These are phyloP conservation scores for Neonectria magnoliae DNA, from an alignment of 2,329 filamentous ascomycete species.

Conservation along the genomic window DNA sequence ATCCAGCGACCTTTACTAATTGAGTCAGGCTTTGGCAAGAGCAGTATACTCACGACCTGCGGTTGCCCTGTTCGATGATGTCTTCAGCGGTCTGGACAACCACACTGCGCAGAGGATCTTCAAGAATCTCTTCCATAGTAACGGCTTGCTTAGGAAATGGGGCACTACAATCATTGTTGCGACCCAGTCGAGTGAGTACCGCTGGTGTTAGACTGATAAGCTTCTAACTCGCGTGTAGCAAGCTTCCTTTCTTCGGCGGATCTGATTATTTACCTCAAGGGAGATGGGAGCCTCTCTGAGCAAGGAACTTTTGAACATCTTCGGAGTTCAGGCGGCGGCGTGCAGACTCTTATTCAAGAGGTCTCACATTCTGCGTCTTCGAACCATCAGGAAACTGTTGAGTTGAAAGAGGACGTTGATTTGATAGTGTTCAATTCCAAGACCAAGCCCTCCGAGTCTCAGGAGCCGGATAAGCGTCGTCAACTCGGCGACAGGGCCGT, in stretches of 20 bases:
- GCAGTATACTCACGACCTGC: constrained; percentile 49
- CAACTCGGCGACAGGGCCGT: constrained; percentile 44
- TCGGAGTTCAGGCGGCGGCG: constrained; percentile 17
- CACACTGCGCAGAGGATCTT: constrained; percentile 48
- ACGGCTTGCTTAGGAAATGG: constrained; percentile 42
- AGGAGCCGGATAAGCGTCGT: constrained; percentile 35
- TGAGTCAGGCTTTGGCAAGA: constrained; percentile 47
- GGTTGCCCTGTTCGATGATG: constrained; percentile 50
- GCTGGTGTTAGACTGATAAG: not conserved
- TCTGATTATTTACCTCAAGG: constrained; percentile 34
- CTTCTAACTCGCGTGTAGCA: constrained; percentile 36
- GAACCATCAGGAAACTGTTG: not conserved
- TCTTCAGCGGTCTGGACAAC: constrained; percentile 52
- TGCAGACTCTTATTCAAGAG: constrained; percentile 11
- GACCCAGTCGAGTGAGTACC: constrained; percentile 45
- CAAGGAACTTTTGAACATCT: constrained; percentile 46
- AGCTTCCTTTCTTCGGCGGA: constrained; percentile 43
- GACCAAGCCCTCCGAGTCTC: constrained; percentile 24
- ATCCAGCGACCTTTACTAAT: not conserved
- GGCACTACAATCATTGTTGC: constrained; percentile 50
- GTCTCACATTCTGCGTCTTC: not conserved
- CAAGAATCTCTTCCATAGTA: constrained; percentile 39
- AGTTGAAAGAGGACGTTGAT: not conserved
- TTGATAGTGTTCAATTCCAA: constrained; percentile 32
- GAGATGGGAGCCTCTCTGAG: constrained; percentile 35